Evolutionary conservation across 306 rosid species (phyloP).

Genomic region (barrel medic (Medicago truncatula)): MtrunA17r5.0-ANR NC_053045.1:1385001-1385500

Average conservation of each 20-base stretch:
- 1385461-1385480: too few species aligned
- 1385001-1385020: conserved; percentile 16
- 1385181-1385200: background rate
- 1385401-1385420: too few species aligned
- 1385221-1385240: conserved; percentile 16
- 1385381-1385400: too few species aligned
- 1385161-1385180: background rate
- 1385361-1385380: background rate
- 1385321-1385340: background rate
- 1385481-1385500: too few species aligned
- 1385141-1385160: background rate
- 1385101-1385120: background rate
- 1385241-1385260: background rate
- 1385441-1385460: too few species aligned
- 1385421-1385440: too few species aligned
- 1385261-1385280: conserved; percentile 36
- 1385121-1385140: background rate
- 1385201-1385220: background rate
- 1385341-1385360: background rate
- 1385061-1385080: background rate
- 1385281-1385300: conserved; percentile 16
- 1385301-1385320: conserved; percentile 28
- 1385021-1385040: background rate
- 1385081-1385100: background rate
- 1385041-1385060: background rate